Percentiles rank a stretch among this genome's conserved stretches.
These are phyloP conservation scores for Lipomyces mesembrius DNA, from an alignment of 805 yeast species.

Conservation along the genomic window DNA sequence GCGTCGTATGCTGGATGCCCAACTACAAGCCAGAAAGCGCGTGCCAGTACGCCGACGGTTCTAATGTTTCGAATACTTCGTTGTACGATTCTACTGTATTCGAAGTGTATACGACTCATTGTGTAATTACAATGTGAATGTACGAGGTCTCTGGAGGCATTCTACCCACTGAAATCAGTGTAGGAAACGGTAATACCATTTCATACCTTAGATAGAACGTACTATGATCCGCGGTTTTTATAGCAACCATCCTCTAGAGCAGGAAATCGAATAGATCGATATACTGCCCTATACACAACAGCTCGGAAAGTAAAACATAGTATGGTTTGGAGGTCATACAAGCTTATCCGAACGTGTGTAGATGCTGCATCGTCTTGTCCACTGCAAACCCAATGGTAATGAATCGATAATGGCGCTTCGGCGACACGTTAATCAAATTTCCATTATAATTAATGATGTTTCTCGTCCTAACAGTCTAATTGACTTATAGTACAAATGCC, in stretches of 20 bases:
- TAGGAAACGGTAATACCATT: neutral
- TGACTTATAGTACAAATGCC: neutral
- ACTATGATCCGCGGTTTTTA: conserved; percentile 35
- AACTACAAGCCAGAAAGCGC: conserved; percentile 7
- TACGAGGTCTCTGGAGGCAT: conserved; percentile 40
- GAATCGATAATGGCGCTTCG: neutral
- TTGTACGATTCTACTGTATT: neutral
- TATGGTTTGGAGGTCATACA: neutral
- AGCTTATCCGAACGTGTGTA: conserved; percentile 18
- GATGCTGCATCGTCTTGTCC: conserved; percentile 14
- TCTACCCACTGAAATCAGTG: conserved; percentile 23
- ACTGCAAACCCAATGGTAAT: neutral
- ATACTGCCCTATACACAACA: conserved; percentile 9
- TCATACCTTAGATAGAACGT: conserved; percentile 30
- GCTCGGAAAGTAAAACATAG: conserved; percentile 7
- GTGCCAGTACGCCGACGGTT: conserved; percentile 14
- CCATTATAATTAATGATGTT: neutral
- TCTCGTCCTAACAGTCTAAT: neutral
- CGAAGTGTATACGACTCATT: neutral
- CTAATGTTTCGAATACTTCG: conserved; percentile 3
- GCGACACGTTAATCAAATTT: neutral
- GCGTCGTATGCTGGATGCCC: conserved; percentile 6
- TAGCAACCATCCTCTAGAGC: conserved; percentile 14
- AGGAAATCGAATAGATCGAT: neutral
- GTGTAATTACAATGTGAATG: conserved; percentile 14